phyloP scores from a whole-genome alignment of 2,329 filamentous ascomycete species.

The Penicillium sp. region DNA sequence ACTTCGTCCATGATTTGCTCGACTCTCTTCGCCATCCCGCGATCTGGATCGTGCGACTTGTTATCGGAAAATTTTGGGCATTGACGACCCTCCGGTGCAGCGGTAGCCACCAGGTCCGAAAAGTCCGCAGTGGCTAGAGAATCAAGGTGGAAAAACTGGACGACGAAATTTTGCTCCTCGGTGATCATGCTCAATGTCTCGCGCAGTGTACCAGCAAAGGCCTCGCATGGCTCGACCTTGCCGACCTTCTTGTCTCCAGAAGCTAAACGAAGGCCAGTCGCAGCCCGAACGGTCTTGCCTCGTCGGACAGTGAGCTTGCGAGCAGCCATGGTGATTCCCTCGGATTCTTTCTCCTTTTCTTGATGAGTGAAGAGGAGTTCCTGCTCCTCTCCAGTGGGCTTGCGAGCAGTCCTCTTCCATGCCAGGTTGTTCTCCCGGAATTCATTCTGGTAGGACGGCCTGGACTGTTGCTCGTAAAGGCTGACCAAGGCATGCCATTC shows the following conservation, averaged over 20 bases:
- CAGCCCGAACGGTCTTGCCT: constrained; percentile 66
- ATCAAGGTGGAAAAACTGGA: constrained; percentile 96
- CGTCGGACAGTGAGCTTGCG: constrained; percentile 91
- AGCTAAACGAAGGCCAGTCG: constrained; percentile 45
- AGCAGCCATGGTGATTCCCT: constrained; percentile 66
- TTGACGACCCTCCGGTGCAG: constrained; percentile 64
- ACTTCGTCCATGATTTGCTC: constrained; percentile 86
- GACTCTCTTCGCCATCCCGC: constrained; percentile 77
- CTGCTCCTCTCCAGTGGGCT: constrained; percentile 70
- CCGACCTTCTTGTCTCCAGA: constrained; percentile 56
- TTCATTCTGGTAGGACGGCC: constrained; percentile 74
- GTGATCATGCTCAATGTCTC: constrained; percentile 79
- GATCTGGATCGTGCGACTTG: constrained; percentile 82
- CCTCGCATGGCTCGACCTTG: constrained; percentile 71
- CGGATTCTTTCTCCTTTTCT: constrained; percentile 80
- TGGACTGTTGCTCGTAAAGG: constrained; percentile 74
- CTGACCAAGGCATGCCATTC: constrained; percentile 80
- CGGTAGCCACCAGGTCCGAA: constrained; percentile 68
- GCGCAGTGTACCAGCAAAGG: constrained; percentile 75
- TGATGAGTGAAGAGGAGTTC: constrained; percentile 86
- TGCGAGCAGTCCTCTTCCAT: constrained; percentile 77
- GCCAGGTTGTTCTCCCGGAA: constrained; percentile 72
- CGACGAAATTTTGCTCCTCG: constrained; percentile 93
- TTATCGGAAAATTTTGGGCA: constrained; percentile 70
- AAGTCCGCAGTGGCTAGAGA: constrained; percentile 80